Percentiles rank a stretch among this genome's conserved stretches.
Evolutionary conservation across 1,284 basidiomycete genomes (phyloP).

Genomic region (Ceratobasidium sp.): DNA sequence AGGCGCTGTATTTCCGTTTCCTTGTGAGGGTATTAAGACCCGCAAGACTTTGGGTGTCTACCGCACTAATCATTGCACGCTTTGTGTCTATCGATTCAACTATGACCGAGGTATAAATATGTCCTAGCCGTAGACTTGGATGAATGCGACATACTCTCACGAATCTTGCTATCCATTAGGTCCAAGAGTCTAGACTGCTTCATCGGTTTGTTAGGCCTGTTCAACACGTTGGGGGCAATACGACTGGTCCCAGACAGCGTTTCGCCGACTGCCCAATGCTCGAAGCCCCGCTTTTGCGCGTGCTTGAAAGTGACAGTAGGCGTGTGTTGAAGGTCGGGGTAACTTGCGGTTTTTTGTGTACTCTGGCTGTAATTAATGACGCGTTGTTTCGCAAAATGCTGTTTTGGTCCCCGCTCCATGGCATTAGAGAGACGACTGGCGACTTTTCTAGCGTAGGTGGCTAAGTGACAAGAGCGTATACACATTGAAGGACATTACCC

Average conservation of each 20-base stretch:
- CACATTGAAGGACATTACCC: neutral
- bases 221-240: conserved; percentile 5
- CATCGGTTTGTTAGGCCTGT: conserved; percentile 33
- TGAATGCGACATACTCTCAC: conserved; percentile 5
- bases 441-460: neutral
- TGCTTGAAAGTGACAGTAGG: conserved; percentile 16
- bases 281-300: neutral
- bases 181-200: conserved; percentile 31
- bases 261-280: too few species aligned
- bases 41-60: conserved; percentile 20
- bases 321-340: neutral
- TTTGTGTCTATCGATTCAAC: conserved; percentile 45
- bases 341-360: neutral
- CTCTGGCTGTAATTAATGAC: conserved; percentile 18
- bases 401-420: conserved; percentile 18
- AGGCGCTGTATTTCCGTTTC: conserved; percentile 19
- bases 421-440: conserved; percentile 9
- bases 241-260: neutral
- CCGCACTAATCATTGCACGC: conserved; percentile 17
- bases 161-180: conserved; percentile 23
- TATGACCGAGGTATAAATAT: neutral
- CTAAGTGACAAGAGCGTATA: neutral
- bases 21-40: conserved; percentile 23
- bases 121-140: neutral
- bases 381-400: conserved; percentile 43